Conservation (phyloP, 495 filamentous ascomycete genomes). For the Ascobolus immersus region DNA sequence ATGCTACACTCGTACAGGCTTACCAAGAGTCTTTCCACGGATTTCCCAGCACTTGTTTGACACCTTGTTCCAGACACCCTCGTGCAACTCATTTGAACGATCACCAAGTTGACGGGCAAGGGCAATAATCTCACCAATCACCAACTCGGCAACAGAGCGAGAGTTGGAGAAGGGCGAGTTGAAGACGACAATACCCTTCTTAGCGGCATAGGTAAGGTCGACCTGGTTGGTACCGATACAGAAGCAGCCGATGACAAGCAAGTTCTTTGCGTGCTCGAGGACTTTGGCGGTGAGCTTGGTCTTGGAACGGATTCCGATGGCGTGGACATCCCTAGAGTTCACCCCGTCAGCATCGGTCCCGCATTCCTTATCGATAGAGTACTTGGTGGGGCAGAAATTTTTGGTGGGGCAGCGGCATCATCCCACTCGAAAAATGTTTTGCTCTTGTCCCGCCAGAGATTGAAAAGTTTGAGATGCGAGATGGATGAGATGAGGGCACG, state of each 20-base stretch:
- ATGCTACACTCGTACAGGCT: conserved; percentile 4
- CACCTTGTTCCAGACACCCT: conserved; percentile 93
- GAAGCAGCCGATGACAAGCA: conserved; percentile 93
- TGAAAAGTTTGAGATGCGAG: background rate
- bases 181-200: conserved; percentile 88
- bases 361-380: background rate
- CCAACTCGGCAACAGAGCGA: conserved; percentile 81
- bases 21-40: conserved; percentile 84
- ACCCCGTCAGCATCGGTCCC: background rate
- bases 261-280: conserved; percentile 66
- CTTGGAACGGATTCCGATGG: conserved; percentile 95
- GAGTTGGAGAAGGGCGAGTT: conserved; percentile 98
- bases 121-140: conserved; percentile 77
- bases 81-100: conserved; percentile 81
- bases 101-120: conserved; percentile 83
- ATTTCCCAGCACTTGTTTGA: conserved; percentile 93
- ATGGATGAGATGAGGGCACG: background rate
- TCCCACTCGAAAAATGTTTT: no score
- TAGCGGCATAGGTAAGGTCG: conserved; percentile 71
- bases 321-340: conserved; percentile 56
- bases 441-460: no score
- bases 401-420: no score
- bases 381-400: no score
- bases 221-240: conserved; percentile 99
- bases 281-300: conserved; percentile 77